These are phyloP conservation scores for Craterostigma plantagineum DNA, from an alignment of 257 asterid species.

Conservation along the genomic window DNA sequence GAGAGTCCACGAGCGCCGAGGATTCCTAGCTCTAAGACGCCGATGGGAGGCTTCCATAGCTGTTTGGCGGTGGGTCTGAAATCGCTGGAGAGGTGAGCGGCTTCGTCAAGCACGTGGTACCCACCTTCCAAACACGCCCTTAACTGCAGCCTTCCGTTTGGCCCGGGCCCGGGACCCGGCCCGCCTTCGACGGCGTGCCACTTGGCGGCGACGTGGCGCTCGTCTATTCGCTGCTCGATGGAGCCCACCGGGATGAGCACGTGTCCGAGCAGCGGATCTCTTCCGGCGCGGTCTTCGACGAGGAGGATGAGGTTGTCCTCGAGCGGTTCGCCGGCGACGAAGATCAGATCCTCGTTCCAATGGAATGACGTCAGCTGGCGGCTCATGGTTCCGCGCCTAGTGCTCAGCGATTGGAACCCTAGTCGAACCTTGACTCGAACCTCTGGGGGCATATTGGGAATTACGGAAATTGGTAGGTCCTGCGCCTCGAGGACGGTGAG, in stretches of 20 bases:
- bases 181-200: constrained; percentile 76
- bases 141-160: constrained; percentile 56
- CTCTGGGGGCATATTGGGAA: constrained; percentile 85
- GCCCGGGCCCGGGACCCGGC: constrained; percentile 28
- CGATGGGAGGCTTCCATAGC: constrained; percentile 81
- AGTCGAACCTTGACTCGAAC: constrained; percentile 70
- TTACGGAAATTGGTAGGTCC: constrained; percentile 37
- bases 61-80: constrained; percentile 88
- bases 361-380: constrained; percentile 44
- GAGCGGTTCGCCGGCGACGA: constrained; percentile 85
- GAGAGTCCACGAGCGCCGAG: constrained; percentile 73
- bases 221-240: constrained; percentile 65
- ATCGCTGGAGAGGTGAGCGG: constrained; percentile 91
- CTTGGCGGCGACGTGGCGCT: constrained; percentile 63
- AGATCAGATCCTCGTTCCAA: constrained; percentile 74
- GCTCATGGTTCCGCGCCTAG: constrained; percentile 76
- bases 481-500: constrained; percentile 78
- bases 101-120: constrained; percentile 86
- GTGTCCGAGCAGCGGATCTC: constrained; percentile 71
- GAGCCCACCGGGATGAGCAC: constrained; percentile 42
- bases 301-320: constrained; percentile 64
- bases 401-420: constrained; percentile 68
- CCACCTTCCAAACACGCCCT: constrained; percentile 94
- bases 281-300: constrained; percentile 74
- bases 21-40: constrained; percentile 81